Evolutionary conservation across 1,139 yeast genomes (phyloP).

Genomic region (Blastobotrys persicus): DNA sequence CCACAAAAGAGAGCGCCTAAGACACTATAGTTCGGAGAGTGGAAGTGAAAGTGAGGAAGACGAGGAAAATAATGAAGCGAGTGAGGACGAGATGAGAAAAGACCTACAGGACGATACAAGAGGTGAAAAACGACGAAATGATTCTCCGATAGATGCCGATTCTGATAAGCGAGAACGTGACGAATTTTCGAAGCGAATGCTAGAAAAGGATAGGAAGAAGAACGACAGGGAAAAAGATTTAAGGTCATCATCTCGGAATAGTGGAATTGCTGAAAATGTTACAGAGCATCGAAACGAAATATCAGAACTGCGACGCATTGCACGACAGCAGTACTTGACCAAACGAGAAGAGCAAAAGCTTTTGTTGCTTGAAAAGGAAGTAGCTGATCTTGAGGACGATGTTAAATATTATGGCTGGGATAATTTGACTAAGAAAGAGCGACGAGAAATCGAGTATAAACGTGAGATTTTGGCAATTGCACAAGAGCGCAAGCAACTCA

Average conservation of each 20-base stretch:
- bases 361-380: slow-evolving; percentile 47
- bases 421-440: slow-evolving; percentile 48
- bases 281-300: slow-evolving; percentile 24
- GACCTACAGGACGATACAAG: too few relatives aligned
- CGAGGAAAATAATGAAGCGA: slow-evolving; percentile 19
- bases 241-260: slow-evolving; percentile 19
- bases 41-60: slow-evolving; percentile 19
- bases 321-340: slow-evolving; percentile 49
- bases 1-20: neutral
- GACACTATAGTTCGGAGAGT: slow-evolving; percentile 10
- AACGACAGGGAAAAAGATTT: slow-evolving; percentile 12
- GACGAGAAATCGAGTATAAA: slow-evolving; percentile 51
- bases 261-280: slow-evolving; percentile 22
- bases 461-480: slow-evolving; percentile 46
- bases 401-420: slow-evolving; percentile 50
- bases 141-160: slow-evolving; percentile 15
- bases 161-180: slow-evolving; percentile 33
- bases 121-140: slow-evolving; percentile 13
- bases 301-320: slow-evolving; percentile 42
- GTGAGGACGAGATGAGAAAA: slow-evolving; percentile 2
- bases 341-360: slow-evolving; percentile 49
- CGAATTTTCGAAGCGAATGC: slow-evolving; percentile 34
- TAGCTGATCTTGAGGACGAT: slow-evolving; percentile 49
- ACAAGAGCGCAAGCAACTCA: slow-evolving; percentile 42
- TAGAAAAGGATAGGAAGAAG: slow-evolving; percentile 19